Base-by-base conservation (phyloP, 2,329 filamentous ascomycete species). In the Amylocarpus encephaloides region DNA sequence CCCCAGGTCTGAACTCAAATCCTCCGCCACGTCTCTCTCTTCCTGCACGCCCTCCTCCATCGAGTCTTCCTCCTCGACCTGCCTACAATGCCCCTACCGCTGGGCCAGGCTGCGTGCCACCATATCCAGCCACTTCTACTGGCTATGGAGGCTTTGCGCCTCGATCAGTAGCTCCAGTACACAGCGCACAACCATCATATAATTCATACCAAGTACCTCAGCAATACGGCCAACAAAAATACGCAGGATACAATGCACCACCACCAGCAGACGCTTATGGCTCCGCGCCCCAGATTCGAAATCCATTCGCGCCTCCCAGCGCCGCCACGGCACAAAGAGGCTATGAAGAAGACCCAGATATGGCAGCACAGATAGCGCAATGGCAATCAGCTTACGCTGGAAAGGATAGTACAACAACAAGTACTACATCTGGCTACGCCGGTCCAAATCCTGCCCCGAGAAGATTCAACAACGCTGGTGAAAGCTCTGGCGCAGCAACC, bases 331-430 rank as follows among this genome's bases (percentile, higher is more conserved):
- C 65, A 57, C 59, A 63, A 45, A 55, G 62, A 62, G 66, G 62
- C 49, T 70, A 66, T 56, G 73, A 76, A 56, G 80, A 75, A 64
- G 78, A 95, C 62, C 82, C 88, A 2, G 89, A 95, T 59, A 85
- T 88, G 73, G 89, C 93, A 51, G 89, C 88, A 29, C 88, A 94
- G 68, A 91, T 96, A 54, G 90, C 91, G 43, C 88, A 95, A 68
- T 96, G 92, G 89, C 90, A 95, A 69, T 92, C 86, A 68, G 88
- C 90, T 22, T 95, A 95, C 68, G 79, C 82, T 56, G 77, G 75
- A 44, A 83, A 79, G 60, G 83, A 86, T 44, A 72, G 76, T 10
- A 64, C 66, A 33, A 66, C 64, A 54, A 56, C 64, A 59, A 51
- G 56, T 52, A 36, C 47, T 12, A 51, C 46, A 43, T 50, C 51